Base-by-base conservation (phyloP, 2,329 filamentous ascomycete genomes). In the Cladosporium sp. region DNA sequence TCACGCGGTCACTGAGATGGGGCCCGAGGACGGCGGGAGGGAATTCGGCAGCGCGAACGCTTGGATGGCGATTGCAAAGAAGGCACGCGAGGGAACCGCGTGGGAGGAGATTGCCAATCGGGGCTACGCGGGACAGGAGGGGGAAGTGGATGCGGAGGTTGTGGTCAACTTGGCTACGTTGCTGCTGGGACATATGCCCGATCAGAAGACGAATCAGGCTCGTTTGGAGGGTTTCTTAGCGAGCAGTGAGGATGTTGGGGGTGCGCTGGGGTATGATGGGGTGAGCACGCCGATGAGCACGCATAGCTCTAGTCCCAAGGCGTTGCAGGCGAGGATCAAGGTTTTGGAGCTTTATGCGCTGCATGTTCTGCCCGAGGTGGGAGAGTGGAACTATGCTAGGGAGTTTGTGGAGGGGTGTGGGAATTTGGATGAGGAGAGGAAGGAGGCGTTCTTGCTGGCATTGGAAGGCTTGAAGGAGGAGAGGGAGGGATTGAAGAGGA, bases 331-430 rank as follows among this genome's bases (percentile, higher is more conserved):
- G 4, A 87, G 93, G 55, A 89, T 97, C 69, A 96, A 96, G 81
- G 91, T 99, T 51, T 87, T 99, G 60, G 95, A 99, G 80, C 85
- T 99, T 10, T 99, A 97, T 78, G 96, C 93, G 1, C 85, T 99
- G 4, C 95, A 99, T 75, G 92, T 98, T 8, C 87, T 99, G n/a
- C 88, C 94, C 5, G 87, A 92, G 63, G 98, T 97, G 72, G 89
- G 92, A 65, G 93, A 98, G 80, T 99, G 95, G 95, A 92, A 97
- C 66, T 97, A 97, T 73, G 92, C 95, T 4, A 87, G 88, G 67
- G 92, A 96, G 72, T 98, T 98, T 77, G 96, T 98, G 74, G 88
- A 85, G 73, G 87, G 92, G 74, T 95, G 89, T 77, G 89, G 94
- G 57, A 88, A 97, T 30, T 85, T 99, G 1, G 82, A 85, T 66